Base-by-base conservation (phyloP, 1,139 yeast genomes). In the Geotrichum candidum region DNA sequence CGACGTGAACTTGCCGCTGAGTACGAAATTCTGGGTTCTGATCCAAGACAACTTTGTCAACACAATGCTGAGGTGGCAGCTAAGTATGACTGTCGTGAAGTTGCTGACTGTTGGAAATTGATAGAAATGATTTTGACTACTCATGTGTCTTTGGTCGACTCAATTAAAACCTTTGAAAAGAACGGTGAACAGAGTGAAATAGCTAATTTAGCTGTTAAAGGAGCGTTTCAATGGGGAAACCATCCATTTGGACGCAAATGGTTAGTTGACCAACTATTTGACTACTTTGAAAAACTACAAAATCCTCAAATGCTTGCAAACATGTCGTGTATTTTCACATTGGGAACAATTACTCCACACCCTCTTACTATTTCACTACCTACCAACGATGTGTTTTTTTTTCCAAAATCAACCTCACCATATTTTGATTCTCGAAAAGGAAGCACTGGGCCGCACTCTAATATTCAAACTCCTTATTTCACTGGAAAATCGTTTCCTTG, bases 271-370 rank as follows among this genome's bases (percentile, higher is more conserved):
- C 84, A 85, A 65, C 77, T 91, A 56, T 72, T 92, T 70, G 72
- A 75, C 0, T 86, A 87, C 68, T 91, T 87, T 69, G 95, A 87
- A 68, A 74, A 69, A 52, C 73, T 78, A 57, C 85, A 86, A 2
- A 88, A 92, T 69, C 76, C 90, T 27, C 98, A 92, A 72, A 90
- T 92, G 96, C 77, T 94, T 25, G 97, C 96, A 0, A 87, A 89
- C 89, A 75, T 91, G 70, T 84, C 95, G 1, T 90, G 96, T 74
- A 81, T 90, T 2, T 67, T 80, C 62, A 70, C 68, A 62, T 41
- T 61, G n/a, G 61, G 51, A 15, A 52, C 56, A 4, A 51, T 35
- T 3, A 54, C 51, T 6, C 54, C 59, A 15, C 52, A 56, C 18
- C 55, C 59, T 35, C 41, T 56, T 2, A 56, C 51, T 6, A 56